Evolutionary conservation across 352 stramenopile species (phyloP).

Genomic region (Blastocystis hominis): DNA sequence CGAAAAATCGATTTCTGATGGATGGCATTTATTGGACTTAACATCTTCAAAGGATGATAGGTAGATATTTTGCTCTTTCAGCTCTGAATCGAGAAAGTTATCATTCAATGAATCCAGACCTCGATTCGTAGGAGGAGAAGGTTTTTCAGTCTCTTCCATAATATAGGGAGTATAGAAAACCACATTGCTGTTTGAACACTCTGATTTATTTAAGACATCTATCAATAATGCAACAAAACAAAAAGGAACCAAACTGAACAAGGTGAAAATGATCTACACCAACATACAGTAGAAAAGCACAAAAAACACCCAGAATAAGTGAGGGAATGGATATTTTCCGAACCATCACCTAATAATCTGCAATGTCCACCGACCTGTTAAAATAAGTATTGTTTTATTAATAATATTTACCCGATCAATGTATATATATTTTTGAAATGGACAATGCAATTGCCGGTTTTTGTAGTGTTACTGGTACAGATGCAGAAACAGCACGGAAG

Average conservation of each 20-base stretch:
- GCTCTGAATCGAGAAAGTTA: not conserved
- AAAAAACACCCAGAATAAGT: too few relatives aligned
- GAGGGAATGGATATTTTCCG: too few relatives aligned
- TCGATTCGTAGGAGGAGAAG: not conserved
- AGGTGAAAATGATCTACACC: too few relatives aligned
- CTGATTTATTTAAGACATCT: too few relatives aligned
- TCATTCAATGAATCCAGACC: not conserved
- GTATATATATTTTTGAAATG: not conserved
- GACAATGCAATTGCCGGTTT: not conserved
- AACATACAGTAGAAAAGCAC: too few relatives aligned
- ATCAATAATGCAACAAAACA: too few relatives aligned
- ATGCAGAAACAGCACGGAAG: not conserved
- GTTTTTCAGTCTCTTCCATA: not conserved
- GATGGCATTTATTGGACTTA: not conserved
- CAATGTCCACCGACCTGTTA: too few relatives aligned
- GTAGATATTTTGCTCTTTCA: not conserved
- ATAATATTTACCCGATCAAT: not conserved
- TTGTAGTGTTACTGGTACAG: not conserved
- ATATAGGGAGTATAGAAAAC: too few relatives aligned
- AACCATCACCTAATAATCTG: too few relatives aligned
- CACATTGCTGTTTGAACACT: too few relatives aligned
- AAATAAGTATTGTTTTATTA: too few relatives aligned
- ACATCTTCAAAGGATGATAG: not conserved
- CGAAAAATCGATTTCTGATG: not conserved
- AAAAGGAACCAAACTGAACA: too few relatives aligned